Base-by-base conservation (phyloP, 306 rosid species). In the Boehmeria nivea region DNA sequence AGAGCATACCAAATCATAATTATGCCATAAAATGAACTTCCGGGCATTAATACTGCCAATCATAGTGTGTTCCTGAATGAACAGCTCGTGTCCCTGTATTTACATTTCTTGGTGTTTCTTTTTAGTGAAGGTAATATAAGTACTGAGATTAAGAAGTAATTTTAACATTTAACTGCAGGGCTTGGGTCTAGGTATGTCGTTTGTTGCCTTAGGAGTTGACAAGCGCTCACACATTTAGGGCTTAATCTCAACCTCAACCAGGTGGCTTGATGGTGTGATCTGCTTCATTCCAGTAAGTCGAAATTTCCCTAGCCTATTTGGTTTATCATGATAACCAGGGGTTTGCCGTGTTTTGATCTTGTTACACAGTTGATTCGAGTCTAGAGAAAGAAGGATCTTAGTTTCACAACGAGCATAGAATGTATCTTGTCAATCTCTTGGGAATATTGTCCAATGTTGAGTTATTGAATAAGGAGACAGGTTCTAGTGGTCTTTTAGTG, bases 171-270 rank as follows among this genome's bases (percentile, higher is more conserved):
- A 88, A 84, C 71, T 88, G 96, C 96, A 84, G 96, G 96, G 80
- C 61, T 58, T 69, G 94, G 74, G 91, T 82, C 79, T 88, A 88
- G 94, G 81, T 82, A 57, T 82, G 79, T 77, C 83, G 84, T 83
- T 70, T 85, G 79, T 82, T 83, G 83, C 97, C 73, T 62, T 83
- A 83, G 91, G 91, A 83, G 86, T 82, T 83, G 84, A 76, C 82
- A 73, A 73, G 78, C 79, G 86, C 81, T 79, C 79, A 61, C 72
- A 74, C 57, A 74, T 62, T 88, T 88, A 82, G 88, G 83, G 82
- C 72, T 72, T 70, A 75, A 69, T 76, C 65, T 77, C 96, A 80
- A 78, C 77, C 78, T 73, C 84, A 74, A 61, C 67, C 80, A 68
- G 86, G 85, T 81, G 82, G 81, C 84, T 40, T 82, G 80, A 80